Conservation (phyloP, 768 basidiomycete species). For the Lactifluus rugatus region DNA sequence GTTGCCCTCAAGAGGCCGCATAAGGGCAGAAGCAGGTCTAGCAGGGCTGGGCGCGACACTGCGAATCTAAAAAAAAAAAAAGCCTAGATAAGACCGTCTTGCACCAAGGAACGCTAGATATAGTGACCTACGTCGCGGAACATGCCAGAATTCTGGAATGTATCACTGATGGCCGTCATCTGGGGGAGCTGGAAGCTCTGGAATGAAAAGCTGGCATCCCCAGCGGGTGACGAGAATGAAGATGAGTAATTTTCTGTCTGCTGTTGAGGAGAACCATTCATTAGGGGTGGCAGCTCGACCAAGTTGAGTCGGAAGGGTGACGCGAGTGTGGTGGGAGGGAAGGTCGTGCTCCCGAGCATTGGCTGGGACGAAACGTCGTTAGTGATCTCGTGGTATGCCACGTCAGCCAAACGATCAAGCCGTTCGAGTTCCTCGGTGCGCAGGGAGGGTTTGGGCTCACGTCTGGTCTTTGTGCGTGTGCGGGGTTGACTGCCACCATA, state of each 20-base stretch:
- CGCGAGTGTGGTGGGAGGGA: not conserved
- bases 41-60: not conserved
- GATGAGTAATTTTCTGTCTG: not conserved
- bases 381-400: conserved; percentile 1
- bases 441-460: conserved; percentile 17
- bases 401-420: conserved; percentile 18
- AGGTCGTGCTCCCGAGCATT: not conserved
- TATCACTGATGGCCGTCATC: not conserved
- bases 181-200: not conserved
- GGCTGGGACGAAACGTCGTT: not conserved
- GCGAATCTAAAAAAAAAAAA: not conserved
- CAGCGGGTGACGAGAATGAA: not conserved
- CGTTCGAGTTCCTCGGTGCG: conserved; percentile 21
- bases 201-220: not conserved
- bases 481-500: conserved; percentile 26
- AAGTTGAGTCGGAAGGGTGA: not conserved
- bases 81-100: not conserved
- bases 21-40: not conserved
- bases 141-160: not conserved
- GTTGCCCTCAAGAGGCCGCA: not conserved
- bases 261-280: not conserved
- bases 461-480: conserved; percentile 19
- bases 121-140: not conserved
- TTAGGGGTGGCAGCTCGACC: not conserved
- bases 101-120: no score